phyloP scores from a whole-genome alignment of 2,329 filamentous ascomycete species.

The Trematosphaeria pertusa region DNA sequence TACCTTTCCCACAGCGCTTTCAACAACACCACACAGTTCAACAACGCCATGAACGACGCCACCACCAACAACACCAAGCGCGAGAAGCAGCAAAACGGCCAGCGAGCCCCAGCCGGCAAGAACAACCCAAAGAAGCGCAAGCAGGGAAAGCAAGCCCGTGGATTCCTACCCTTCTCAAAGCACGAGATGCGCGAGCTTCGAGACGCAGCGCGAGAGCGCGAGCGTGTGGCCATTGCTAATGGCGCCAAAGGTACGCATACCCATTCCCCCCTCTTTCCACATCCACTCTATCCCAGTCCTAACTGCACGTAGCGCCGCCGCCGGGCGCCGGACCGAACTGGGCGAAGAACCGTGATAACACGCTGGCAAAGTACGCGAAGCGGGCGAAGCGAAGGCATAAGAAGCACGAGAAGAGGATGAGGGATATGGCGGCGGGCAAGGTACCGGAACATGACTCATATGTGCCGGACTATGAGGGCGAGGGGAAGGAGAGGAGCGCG shows the following conservation, averaged over 20 bases:
- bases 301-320: conserved; percentile 2
- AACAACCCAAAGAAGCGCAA: too few relatives aligned
- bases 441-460: background rate
- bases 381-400: conserved; percentile 5
- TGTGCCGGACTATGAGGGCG: too few relatives aligned
- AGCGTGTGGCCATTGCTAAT: conserved; percentile 2
- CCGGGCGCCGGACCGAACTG: conserved; percentile 10
- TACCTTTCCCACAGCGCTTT: too few relatives aligned
- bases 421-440: background rate
- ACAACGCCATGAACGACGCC: too few relatives aligned
- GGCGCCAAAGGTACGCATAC: conserved; percentile 2
- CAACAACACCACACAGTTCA: too few relatives aligned
- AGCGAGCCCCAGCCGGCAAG: too few relatives aligned
- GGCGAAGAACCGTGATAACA: conserved; percentile 11
- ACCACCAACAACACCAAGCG: too few relatives aligned
- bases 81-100: too few relatives aligned
- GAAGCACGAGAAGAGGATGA: conserved; percentile 6
- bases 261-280: background rate
- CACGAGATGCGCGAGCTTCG: background rate
- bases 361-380: conserved; percentile 6
- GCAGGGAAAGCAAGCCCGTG: too few relatives aligned
- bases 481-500: too few relatives aligned
- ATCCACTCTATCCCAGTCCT: too few relatives aligned
- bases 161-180: background rate
- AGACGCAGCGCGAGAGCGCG: conserved; percentile 5